Evolutionary conservation across 441 rosid species (phyloP), one percentile per base, ranked within the genome.

Genomic region (Daphne laureola): DNA sequence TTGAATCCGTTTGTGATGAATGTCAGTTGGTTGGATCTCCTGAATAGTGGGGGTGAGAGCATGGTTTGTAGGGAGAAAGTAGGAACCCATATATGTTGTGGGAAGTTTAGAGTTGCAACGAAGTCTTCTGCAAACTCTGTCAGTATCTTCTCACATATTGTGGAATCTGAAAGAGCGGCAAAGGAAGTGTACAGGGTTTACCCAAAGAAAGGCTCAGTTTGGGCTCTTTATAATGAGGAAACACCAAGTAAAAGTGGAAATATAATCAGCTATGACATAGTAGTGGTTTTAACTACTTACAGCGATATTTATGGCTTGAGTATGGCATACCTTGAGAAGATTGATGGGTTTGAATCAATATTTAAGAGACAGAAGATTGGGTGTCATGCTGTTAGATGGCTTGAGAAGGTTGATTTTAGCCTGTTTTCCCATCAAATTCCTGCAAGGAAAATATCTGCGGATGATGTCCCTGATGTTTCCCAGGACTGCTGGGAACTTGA

Each of bases 351-450:
- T 68, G 78, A 65, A 73, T 73, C 78, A 13, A 60, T 84, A 58
- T 92, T 78, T 65, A 81, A 67, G 83, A 75, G 98, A 70, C 74
- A 66, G 48, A 86, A 82, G 52, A 64, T 84, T 25, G 96, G 96
- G 42, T 64, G 59, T 60, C 83, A 79, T 61, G 95, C 90, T 23
- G 68, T 92, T 57, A 79, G 74, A 67, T 77, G 68, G 78, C 65
- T 92, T 4, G 78, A 64, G 55, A 84, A 86, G 55, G 76, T 76
- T 16, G 82, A 77, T 47, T 35, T 84, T 40, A 51, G 68, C 31
- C 57, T 78, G 70, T 74, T 83, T 59, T 89, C 96, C 0, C 98
- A 92, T 74, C 94, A 86, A 78, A 78, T 92, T 74, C 98, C 94
- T 53, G 82, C 98, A 0, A 73, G 74, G 70, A 84, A 79, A 72